Conservation (phyloP, 345 rosid species). For the Camelina hispida region DNA sequence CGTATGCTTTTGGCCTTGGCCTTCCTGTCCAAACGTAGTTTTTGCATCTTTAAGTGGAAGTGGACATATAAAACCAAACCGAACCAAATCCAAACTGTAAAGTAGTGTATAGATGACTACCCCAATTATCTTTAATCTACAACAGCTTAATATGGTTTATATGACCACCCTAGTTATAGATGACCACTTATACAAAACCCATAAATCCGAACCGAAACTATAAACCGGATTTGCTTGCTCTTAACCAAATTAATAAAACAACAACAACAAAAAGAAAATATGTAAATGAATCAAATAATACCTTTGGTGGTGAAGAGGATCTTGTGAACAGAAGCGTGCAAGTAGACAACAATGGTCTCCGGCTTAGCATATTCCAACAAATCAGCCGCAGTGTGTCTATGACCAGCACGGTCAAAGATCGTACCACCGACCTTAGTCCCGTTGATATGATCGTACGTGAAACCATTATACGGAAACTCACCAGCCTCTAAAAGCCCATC, state of each 20-base stretch:
- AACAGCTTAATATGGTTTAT: not conserved
- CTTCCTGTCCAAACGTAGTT: conserved; percentile 39
- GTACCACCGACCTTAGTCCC: conserved; percentile 87
- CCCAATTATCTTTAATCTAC: not conserved
- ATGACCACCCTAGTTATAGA: not conserved
- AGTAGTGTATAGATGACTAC: too few species aligned
- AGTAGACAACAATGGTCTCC: conserved; percentile 47
- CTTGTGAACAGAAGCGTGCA: conserved; percentile 72
- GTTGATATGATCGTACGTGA: conserved; percentile 65
- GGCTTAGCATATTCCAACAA: conserved; percentile 74
- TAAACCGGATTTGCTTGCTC: not conserved
- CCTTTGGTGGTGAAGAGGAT: conserved; percentile 59
- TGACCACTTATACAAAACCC: not conserved
- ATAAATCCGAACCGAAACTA: not conserved
- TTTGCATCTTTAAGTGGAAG: not conserved
- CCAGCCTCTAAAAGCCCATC: conserved; percentile 76
- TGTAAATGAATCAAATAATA: conserved; percentile 23
- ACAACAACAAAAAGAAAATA: not conserved
- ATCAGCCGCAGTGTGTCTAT: conserved; percentile 81
- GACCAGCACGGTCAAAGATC: conserved; percentile 68
- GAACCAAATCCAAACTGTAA: not conserved
- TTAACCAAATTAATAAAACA: not conserved
- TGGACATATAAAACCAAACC: conserved; percentile 5
- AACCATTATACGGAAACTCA: conserved; percentile 65
- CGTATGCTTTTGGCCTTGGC: conserved; percentile 62